Conservation (phyloP, 495 filamentous ascomycete genomes). For the Neurospora hispaniola region DNA sequence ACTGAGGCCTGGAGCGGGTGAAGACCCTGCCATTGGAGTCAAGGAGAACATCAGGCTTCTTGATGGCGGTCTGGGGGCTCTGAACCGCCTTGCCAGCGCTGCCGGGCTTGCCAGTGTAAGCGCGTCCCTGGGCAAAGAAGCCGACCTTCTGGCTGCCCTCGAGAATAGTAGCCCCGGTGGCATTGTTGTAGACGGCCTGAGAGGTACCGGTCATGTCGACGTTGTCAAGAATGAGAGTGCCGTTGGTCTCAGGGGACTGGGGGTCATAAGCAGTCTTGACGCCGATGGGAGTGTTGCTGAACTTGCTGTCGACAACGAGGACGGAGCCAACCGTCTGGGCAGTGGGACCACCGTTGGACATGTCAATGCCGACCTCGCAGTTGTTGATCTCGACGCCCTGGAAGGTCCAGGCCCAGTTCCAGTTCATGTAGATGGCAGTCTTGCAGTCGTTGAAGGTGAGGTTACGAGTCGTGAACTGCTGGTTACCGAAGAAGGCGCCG, state of each 20-base stretch:
- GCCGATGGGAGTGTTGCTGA: conserved; percentile 63
- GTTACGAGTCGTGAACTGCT: conserved; percentile 93
- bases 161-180: conserved; percentile 52
- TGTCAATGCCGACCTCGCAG: conserved; percentile 70
- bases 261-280: conserved; percentile 62
- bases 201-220: conserved; percentile 56
- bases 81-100: conserved; percentile 38
- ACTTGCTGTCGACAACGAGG: conserved; percentile 66
- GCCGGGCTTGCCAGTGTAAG: conserved; percentile 42
- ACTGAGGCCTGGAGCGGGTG: conserved; percentile 65
- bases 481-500: conserved; percentile 81
- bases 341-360: conserved; percentile 50
- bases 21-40: conserved; percentile 44
- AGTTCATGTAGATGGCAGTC: conserved; percentile 88
- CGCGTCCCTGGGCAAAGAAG: conserved; percentile 66
- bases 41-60: conserved; percentile 51
- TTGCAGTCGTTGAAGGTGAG: conserved; percentile 80
- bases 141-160: conserved; percentile 58
- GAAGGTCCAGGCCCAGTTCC: conserved; percentile 89
- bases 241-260: conserved; percentile 55
- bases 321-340: conserved; percentile 70
- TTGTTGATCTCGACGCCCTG: conserved; percentile 74
- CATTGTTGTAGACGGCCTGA: conserved; percentile 42
- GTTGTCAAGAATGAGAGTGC: conserved; percentile 76
- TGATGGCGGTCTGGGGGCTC: conserved; percentile 33